Conservation (phyloP, 345 rosid species). For the Brassica rapa region DNA sequence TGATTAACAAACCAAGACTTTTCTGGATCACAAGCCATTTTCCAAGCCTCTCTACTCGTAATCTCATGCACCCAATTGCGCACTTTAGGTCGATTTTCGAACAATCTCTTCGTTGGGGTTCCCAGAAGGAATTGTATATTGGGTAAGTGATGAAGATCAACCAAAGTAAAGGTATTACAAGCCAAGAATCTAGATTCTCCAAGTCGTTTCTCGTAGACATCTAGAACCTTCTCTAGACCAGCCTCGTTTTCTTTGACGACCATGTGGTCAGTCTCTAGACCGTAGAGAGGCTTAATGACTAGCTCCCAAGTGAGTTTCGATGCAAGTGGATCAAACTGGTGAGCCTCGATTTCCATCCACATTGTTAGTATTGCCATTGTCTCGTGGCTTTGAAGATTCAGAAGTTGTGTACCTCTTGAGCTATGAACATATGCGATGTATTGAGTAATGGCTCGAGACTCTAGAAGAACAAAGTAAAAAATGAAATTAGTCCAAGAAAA, state of each 20-base stretch:
- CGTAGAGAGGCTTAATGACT: slow-evolving; percentile 34
- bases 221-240: slow-evolving; percentile 43
- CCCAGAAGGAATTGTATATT: slow-evolving; percentile 44
- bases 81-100: slow-evolving; percentile 51
- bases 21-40: slow-evolving; percentile 51
- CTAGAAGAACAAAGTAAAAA: background rate
- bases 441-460: slow-evolving; percentile 45
- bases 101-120: slow-evolving; percentile 46
- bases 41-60: slow-evolving; percentile 61
- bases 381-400: slow-evolving; percentile 28
- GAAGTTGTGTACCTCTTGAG: slow-evolving; percentile 38
- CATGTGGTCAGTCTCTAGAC: slow-evolving; percentile 26
- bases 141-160: slow-evolving; percentile 50
- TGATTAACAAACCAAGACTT: slow-evolving; percentile 30
- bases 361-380: slow-evolving; percentile 34
- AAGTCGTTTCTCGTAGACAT: slow-evolving; percentile 60
- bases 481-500: background rate
- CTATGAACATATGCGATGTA: slow-evolving; percentile 40
- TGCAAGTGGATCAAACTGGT: slow-evolving; percentile 48
- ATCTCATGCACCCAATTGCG: slow-evolving; percentile 55
- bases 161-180: slow-evolving; percentile 40
- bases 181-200: slow-evolving; percentile 28
- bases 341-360: slow-evolving; percentile 62
- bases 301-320: slow-evolving; percentile 40
- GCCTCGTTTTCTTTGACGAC: slow-evolving; percentile 38